A percentile compares a stretch with the other conserved stretches of the same genome.
Evolutionary conservation across 1,284 basidiomycete species (phyloP).

Genomic region (Pseudozyma thailandica): DNA sequence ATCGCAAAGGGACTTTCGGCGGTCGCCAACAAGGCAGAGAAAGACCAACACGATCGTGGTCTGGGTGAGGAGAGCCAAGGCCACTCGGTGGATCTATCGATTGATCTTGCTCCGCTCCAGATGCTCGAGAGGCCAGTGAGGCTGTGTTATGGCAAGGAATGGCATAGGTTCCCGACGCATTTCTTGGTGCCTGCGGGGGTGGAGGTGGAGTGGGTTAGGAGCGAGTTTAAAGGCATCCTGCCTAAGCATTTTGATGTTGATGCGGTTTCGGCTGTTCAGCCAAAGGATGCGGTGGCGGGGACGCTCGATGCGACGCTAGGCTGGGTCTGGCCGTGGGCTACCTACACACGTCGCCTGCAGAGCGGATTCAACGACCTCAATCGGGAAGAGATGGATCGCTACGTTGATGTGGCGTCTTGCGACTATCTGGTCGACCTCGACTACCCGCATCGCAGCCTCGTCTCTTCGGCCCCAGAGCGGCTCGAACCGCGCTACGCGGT

Average conservation of each 20-base stretch:
- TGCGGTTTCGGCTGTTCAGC: conserved; percentile 10
- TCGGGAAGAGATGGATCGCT: conserved; percentile 79
- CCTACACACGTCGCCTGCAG: conserved; percentile 76
- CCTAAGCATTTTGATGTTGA: conserved; percentile 78
- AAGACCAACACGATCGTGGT: conserved; percentile 41
- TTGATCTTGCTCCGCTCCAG: conserved; percentile 18
- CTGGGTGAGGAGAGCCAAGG: conserved; percentile 33
- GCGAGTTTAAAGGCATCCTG: conserved; percentile 87
- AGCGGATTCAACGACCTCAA: conserved; percentile 88
- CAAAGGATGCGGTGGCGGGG: not conserved
- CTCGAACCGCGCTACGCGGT: conserved; percentile 52
- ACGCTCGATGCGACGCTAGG: conserved; percentile 69
- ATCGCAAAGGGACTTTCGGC: conserved; percentile 38
- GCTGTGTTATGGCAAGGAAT: conserved; percentile 91
- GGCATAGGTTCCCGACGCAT: conserved; percentile 92
- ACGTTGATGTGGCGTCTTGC: conserved; percentile 72
- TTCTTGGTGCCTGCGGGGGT: conserved; percentile 87
- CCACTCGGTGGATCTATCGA: conserved; percentile 27
- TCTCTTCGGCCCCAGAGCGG: conserved; percentile 5
- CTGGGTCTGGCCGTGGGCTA: conserved; percentile 60
- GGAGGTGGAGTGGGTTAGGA: conserved; percentile 85
- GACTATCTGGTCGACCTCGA: conserved; percentile 64
- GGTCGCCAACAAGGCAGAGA: conserved; percentile 36
- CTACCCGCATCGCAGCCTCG: conserved; percentile 35
- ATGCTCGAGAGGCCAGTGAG: conserved; percentile 36